Percentiles rank a stretch among this genome's conserved stretches.
phyloP scores from a whole-genome alignment of 2,329 filamentous ascomycete genomes.

The Calycina herbarum region DNA sequence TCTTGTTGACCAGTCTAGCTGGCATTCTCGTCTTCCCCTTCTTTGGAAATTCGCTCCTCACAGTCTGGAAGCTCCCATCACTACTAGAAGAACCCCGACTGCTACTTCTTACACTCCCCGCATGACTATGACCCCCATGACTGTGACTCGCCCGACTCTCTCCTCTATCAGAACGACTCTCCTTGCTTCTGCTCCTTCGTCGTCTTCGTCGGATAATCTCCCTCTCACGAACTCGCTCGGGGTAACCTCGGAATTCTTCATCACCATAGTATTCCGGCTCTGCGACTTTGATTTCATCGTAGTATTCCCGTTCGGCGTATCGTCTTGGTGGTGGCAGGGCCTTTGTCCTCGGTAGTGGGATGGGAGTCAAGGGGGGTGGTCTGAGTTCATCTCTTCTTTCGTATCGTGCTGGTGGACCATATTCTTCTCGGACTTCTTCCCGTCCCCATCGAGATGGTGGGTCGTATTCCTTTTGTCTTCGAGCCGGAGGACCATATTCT shows the following conservation, averaged over 20 bases:
- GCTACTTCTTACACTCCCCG: constrained; percentile 39
- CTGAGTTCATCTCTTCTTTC: constrained; percentile 42
- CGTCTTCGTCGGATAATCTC: constrained; percentile 56
- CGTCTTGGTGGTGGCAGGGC: constrained; percentile 59
- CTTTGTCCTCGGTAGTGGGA: constrained; percentile 66
- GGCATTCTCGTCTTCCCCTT: constrained; percentile 91
- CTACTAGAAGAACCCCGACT: constrained; percentile 47
- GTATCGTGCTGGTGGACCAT: constrained; percentile 55
- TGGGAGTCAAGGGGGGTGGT: constrained; percentile 51
- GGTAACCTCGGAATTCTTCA: constrained; percentile 66
- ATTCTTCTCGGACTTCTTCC: constrained; percentile 56
- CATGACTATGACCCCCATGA: constrained; percentile 24
- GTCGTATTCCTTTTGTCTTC: constrained; percentile 48
- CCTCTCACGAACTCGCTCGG: constrained; percentile 60
- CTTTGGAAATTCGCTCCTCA: constrained; percentile 68
- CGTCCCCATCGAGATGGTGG: constrained; percentile 47
- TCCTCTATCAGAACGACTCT: constrained; percentile 18
- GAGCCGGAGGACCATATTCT: constrained; percentile 48
- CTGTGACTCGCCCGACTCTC: constrained; percentile 30
- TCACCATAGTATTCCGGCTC: constrained; percentile 70
- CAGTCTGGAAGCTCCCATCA: constrained; percentile 46
- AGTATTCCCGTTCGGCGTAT: constrained; percentile 56
- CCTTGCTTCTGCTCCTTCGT: constrained; percentile 40
- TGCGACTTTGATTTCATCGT: constrained; percentile 67
- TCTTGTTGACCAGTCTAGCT: constrained; percentile 73